Percentiles rank a stretch among this genome's conserved stretches.
These are phyloP conservation scores for Mycena capillaripes DNA, from an alignment of 768 basidiomycete species.

Conservation along the genomic window DNA sequence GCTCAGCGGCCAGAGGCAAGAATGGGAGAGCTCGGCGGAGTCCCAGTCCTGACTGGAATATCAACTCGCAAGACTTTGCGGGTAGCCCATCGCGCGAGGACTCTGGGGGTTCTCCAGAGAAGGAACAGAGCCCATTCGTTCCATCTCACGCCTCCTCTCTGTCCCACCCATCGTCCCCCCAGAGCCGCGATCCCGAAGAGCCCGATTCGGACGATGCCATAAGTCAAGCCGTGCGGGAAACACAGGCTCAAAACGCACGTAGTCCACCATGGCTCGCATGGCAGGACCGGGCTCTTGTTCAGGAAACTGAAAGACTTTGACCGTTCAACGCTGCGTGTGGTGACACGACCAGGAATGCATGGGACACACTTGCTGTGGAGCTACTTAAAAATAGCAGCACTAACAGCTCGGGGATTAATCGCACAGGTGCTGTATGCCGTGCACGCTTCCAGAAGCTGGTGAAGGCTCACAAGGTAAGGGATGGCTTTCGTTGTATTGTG, in stretches of 20 bases:
- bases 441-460: constrained; percentile 9
- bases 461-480: not conserved
- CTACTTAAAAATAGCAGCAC: not conserved
- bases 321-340: constrained; percentile 2
- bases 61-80: too few relatives aligned
- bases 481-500: too few relatives aligned
- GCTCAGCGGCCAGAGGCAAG: too few relatives aligned
- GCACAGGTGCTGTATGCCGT: not conserved
- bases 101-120: too few relatives aligned
- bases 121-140: too few relatives aligned
- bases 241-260: constrained; percentile 3
- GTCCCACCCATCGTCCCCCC: too few relatives aligned
- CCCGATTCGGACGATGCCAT: too few relatives aligned
- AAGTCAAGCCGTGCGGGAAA: not conserved
- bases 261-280: constrained; percentile 5
- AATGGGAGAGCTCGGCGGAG: too few relatives aligned
- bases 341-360: not conserved
- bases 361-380: not conserved
- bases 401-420: not conserved
- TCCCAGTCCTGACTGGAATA: too few relatives aligned
- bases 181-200: too few relatives aligned
- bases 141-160: too few relatives aligned
- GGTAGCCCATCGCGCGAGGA: too few relatives aligned
- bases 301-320: not conserved
- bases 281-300: constrained; percentile 3